These are phyloP conservation scores for Cordia subcordata DNA, from an alignment of 257 asterid species.

Conservation along the genomic window DNA sequence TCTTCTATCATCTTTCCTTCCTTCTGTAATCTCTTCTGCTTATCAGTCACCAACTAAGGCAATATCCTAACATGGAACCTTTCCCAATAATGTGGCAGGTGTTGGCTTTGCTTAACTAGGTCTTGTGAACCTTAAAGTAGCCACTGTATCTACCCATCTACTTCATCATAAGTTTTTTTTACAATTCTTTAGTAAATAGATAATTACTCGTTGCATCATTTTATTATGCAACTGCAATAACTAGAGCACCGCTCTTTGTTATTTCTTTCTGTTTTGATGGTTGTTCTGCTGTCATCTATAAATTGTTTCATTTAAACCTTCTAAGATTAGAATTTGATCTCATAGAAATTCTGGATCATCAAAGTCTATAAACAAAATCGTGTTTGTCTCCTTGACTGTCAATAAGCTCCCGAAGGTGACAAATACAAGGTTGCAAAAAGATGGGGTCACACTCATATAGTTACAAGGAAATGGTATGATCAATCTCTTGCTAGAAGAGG, in stretches of 20 bases:
- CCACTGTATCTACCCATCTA: no score
- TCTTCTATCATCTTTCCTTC: no score
- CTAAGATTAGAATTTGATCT: neutral
- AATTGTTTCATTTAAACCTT: no score
- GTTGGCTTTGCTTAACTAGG: neutral
- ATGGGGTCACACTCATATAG: slow-evolving; percentile 70
- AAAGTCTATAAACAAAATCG: neutral
- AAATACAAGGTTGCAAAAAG: slow-evolving; percentile 83
- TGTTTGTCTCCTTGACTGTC: slow-evolving; percentile 51
- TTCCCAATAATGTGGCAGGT: neutral
- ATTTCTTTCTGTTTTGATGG: neutral
- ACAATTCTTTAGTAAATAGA: no score
- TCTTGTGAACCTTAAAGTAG: no score
- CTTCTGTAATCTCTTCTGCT: no score
- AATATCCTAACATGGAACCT: neutral
- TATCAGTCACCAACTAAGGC: no score
- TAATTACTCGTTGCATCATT: neutral
- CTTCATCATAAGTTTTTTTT: no score
- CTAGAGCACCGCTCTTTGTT: neutral
- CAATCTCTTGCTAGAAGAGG: slow-evolving; percentile 92
- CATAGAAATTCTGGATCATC: neutral
- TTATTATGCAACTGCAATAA: neutral
- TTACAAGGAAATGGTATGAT: slow-evolving; percentile 76
- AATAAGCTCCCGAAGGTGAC: slow-evolving; percentile 85
- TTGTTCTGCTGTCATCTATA: neutral